Evolutionary conservation across 306 rosid species (phyloP), one percentile per base, ranked within the genome.

Genomic region (Vigna unguiculata): DNA sequence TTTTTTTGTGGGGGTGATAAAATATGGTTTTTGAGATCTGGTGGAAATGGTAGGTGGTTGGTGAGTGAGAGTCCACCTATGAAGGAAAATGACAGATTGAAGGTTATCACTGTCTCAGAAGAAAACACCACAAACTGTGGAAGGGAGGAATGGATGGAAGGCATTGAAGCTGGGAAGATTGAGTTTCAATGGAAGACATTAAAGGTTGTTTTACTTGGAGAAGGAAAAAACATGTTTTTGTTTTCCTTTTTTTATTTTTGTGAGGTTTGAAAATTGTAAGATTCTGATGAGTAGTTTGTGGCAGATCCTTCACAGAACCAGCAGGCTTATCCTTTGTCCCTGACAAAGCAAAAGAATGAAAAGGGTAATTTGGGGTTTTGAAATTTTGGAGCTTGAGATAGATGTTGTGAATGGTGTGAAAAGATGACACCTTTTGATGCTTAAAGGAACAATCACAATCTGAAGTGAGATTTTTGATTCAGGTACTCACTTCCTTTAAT

Each of bases 141-240:
- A 25, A 75, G 46, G 14, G 22, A 25, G 7, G 59, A 67, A 87
- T 81, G 98, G 69, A 83, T 87, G 99, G 99, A 88, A 84, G 92
- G 51, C 5, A 76, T 55, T 90, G 68, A 83, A 88, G 81, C 61
- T 63, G 20, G 38, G 7, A 28, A 41, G 99, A 96, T 88, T 83
- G 88, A 87, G 86, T 80, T 96, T 90, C 88, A 74, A 71, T 79
- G 83, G 83, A 83, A 77, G 85, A 9, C 58, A 82, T 34, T 82
- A 5, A 82, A 52, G 73, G 69, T 22, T 6, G 59, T 41, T 49
- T 21, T 22, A 49, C 25, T 49, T 74, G 72, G 53, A 46, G 36
- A 53, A 9, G 20, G 52, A 21, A 74, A 66, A n/a, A 1, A 57
- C 10, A 34, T 62, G 69, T 5, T 21, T 21, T 32, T 15, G 7